Conservation (phyloP, 371 early-diverging fungal genomes). For the Mortierella sp. region DNA sequence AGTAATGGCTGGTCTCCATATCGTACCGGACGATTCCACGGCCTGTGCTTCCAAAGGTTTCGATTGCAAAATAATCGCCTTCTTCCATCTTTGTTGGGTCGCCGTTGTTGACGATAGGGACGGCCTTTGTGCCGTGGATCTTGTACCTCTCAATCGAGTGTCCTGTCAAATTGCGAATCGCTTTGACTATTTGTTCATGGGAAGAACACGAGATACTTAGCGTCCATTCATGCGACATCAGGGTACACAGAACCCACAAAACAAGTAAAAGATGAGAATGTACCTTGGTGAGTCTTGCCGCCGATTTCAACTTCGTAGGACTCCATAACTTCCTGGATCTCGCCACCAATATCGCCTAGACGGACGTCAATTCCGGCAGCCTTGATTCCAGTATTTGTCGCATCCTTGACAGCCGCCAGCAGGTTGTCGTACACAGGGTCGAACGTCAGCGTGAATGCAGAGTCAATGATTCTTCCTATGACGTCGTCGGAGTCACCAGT, state of each 20-base stretch:
- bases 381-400: constrained; percentile 97
- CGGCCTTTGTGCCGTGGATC: constrained; percentile 98
- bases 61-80: constrained; percentile 98
- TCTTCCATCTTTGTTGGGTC: constrained; percentile 98
- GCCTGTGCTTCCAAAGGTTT: constrained; percentile 99
- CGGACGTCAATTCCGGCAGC: constrained; percentile 98
- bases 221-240: background rate
- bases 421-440: constrained; percentile 94
- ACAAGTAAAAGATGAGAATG: too few species aligned
- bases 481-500: background rate
- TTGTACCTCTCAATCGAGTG: constrained; percentile 96
- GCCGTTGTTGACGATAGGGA: constrained; percentile 93
- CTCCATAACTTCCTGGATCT: constrained; percentile 98
- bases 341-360: constrained; percentile 97
- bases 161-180: constrained; percentile 98
- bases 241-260: background rate
- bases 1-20: constrained; percentile 97
- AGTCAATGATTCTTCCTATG: constrained; percentile 94
- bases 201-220: background rate
- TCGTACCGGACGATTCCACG: constrained; percentile 93
- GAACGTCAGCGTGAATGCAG: constrained; percentile 98
- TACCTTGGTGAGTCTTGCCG: constrained; percentile 89
- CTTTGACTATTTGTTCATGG: constrained; percentile 73
- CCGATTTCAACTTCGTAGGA: constrained; percentile 98
- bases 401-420: constrained; percentile 95